Conservation (phyloP, 23 red algal genomes). For the Chondrus crispus region DNA sequence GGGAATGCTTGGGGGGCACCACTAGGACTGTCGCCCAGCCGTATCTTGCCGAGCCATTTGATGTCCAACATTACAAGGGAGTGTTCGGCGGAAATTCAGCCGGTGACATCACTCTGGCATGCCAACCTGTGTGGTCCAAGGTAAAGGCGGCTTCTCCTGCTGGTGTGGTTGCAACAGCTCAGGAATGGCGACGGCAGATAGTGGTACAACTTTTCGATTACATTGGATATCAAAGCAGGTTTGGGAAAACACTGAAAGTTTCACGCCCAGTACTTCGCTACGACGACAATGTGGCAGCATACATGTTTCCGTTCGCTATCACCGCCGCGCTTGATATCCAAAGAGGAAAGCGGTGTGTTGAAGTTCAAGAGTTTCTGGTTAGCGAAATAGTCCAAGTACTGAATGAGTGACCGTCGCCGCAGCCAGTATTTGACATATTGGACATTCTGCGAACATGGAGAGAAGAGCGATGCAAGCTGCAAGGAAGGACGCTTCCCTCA, state of each 20-base stretch:
- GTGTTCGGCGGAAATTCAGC: slow-evolving; percentile 43
- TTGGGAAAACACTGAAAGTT: slow-evolving; percentile 36
- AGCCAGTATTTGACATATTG: slow-evolving; percentile 65
- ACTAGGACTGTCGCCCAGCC: slow-evolving; percentile 43
- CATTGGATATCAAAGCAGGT: slow-evolving; percentile 51
- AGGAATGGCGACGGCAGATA: slow-evolving; percentile 55
- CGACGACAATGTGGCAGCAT: slow-evolving; percentile 47
- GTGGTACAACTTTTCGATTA: slow-evolving; percentile 42
- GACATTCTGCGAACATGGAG: slow-evolving; percentile 60
- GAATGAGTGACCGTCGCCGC: slow-evolving; percentile 27
- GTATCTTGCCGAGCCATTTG: slow-evolving; percentile 54
- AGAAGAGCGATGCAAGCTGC: slow-evolving; percentile 19
- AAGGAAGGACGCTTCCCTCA: not conserved
- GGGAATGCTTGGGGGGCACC: slow-evolving; percentile 40
- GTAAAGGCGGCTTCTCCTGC: slow-evolving; percentile 26
- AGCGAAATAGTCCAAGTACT: slow-evolving; percentile 38
- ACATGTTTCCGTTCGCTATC: slow-evolving; percentile 81
- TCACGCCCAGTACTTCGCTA: slow-evolving; percentile 60
- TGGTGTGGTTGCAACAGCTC: slow-evolving; percentile 16
- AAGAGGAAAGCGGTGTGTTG: not conserved
- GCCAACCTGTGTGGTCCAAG: slow-evolving; percentile 63
- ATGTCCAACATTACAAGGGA: slow-evolving; percentile 32
- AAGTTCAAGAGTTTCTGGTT: slow-evolving; percentile 46
- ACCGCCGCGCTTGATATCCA: slow-evolving; percentile 37
- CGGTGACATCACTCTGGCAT: slow-evolving; percentile 2